Evolutionary conservation across 805 yeast genomes (phyloP), one percentile per base, ranked within the genome.

Genomic region (Candida caryicola): DNA sequence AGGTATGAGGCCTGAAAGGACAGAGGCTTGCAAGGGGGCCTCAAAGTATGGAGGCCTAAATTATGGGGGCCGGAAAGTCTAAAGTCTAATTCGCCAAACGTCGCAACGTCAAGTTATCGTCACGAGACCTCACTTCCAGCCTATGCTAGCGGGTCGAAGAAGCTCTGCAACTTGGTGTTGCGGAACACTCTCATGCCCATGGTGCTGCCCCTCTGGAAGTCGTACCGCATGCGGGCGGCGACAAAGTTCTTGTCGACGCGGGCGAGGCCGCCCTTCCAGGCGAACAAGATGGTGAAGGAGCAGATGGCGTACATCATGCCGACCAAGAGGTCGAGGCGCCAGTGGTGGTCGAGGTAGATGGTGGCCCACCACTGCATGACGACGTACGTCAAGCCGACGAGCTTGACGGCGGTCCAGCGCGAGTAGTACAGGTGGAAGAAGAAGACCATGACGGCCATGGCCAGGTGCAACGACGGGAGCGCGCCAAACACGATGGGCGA

Each of bases 341-440:
- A 82, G 56, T 82, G 89, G 57, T 81, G 88, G 53, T 81, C 87
- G 41, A 82, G 57, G 50, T 82, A 82, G 62, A 82, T 77, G 2
- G 86, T 79, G 17, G 85, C 77, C 86, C 87, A 82, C 84, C 87
- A 80, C 53, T 81, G 87, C 23, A 77, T 52, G 2, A 66, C 41
- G 5, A 81, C 75, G 55, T 74, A 81, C 0, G 44, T 25, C 4
- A 71, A 50, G 15, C 69, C 72, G 1, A 69, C 45, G 4, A 64
- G 13, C 44, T 66, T 68, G 19, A 67, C 55, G 1, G 47, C 27
- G 5, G 51, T 45, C 65, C 69, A 65, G 17, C 60, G 54, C 3
- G 72, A 49, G 50, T 71, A 67, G 51, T 64, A 63, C 18, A 62
- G 47, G n/a, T 71, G 54, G 41, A 66, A 72, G 40, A 72, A 61